Evolutionary conservation across 805 yeast genomes (phyloP), one percentile per base, ranked within the genome.

Genomic region (Saturnispora galanensis): DNA sequence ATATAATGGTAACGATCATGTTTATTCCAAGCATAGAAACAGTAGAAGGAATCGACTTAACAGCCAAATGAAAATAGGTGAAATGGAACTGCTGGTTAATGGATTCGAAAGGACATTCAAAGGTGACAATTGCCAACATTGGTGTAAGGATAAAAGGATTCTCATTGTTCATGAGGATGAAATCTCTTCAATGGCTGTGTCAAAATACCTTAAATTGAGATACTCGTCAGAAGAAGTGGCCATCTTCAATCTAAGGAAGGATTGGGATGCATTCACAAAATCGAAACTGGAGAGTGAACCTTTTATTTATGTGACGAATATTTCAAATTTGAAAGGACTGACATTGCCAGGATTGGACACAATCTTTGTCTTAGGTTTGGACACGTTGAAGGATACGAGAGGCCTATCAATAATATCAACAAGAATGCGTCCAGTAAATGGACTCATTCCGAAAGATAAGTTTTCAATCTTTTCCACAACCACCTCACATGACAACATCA

Each of bases 301-400:
- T 1, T 55, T 56, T 29, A 44, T 60, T 31, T 43, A 61, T 10
- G 40, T 62, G 1, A 47, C 56, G n/a, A 56, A 58, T 28, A 13
- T 57, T 0, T 51, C 55, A 17, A 35, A 54, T 3, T 41, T 64
- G 10, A 41, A 54, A 3, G 66, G 68, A 5, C 12, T 60, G 16
- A 47, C 56, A 1, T 54, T 64, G 41, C 49, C 54, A 29, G 56
- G 56, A 3, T 46, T 63, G n/a, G 45, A 53, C 9, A 47, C 53
- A 6, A 50, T 60, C 1, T 42, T 65, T 12, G 47, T 59, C 17
- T 48, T 64, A 5, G 69, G 69, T 2, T 44, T 59, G 8, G 66
- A 65, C 41, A 46, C 63, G 1, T 49, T 65, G 8, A 52, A 56
- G 39, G 56, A 50, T 35, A 28, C 46, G 3, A 38, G 52, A 1